Evolutionary conservation across 2,329 filamentous ascomycete species (phyloP), one percentile per base, ranked within the genome.

Genomic region (Alternaria triticina): DNA sequence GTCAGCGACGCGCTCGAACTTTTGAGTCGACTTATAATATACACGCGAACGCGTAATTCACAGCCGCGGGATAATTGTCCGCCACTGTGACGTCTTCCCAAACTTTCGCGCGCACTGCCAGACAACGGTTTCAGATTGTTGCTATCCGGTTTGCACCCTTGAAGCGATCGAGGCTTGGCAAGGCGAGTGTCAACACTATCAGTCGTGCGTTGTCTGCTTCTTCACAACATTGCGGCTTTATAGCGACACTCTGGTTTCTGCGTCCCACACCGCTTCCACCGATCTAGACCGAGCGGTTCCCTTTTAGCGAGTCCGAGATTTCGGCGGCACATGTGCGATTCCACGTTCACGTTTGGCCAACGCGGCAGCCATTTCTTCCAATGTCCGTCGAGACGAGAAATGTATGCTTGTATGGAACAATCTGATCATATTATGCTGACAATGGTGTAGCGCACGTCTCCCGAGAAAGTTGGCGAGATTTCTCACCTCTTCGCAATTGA

Each of bases 321-420:
- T 57, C 54, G 28, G 52, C 45, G 47, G 59, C 30, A 22, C 47
- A 78, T 78, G 76, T 76, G 75, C 64, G 74, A 79, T 54, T 62
- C 74, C 25, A 76, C 70, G 5, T 75, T 78, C 54, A 64, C 77
- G 13, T 77, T 79, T 59, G 75, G 77, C 51, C 77, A 79, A 59
- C 69, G 74, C n/a, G 77, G 77, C 30, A 71, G 68, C 64, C 75
- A 78, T 57, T 77, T 72, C 66, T 74, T 78, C 40, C 74, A 77
- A 59, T 74, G 75, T 59, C 64, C 75, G 12, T 77, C 75, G 6
- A 64, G 52, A 46, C 61, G 56, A 49, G 73, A 78, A 43, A 51
- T 69, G 77, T 79, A 72, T 13, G 77, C 51, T 22, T 36, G 12
- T 8, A 13, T 11, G 7, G 3, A 17, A 23, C 7, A 8, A 1